These are phyloP conservation scores for Triticum dicoccoides DNA, from an alignment of 176 grass and related monocot genomes.

Conservation along the genomic window DNA sequence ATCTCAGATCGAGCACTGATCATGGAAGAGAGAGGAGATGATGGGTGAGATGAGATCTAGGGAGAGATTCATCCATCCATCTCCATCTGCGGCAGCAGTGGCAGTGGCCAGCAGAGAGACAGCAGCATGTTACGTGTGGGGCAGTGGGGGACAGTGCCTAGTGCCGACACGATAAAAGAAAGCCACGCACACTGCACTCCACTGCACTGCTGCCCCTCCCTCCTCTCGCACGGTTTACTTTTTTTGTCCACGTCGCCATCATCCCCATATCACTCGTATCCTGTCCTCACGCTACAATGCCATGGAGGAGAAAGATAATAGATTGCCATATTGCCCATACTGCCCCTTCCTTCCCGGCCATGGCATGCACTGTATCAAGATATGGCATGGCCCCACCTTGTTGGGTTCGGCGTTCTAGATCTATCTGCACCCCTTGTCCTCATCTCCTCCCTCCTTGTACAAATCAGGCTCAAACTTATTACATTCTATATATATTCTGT, in stretches of 20 bases:
- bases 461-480: neutral
- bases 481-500: neutral
- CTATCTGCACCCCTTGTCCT: neutral
- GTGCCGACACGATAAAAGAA: conserved; percentile 69
- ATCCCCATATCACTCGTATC: conserved; percentile 27
- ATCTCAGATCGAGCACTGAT: neutral
- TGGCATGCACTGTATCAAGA: neutral
- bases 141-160: conserved; percentile 45
- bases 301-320: neutral
- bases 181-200: neutral
- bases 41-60: conserved; percentile 33
- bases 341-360: neutral
- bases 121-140: conserved; percentile 54
- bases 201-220: neutral
- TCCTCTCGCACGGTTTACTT: conserved; percentile 24
- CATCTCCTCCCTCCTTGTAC: neutral
- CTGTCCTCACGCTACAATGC: conserved; percentile 21
- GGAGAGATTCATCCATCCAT: neutral
- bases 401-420: conserved; percentile 13
- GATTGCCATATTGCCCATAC: neutral
- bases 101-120: neutral
- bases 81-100: neutral
- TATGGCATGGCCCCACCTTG: neutral
- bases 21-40: neutral
- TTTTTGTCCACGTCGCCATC: conserved; percentile 50